Conservation (phyloP, 2,329 filamentous ascomycete genomes). For the Colletotrichum sp. region DNA sequence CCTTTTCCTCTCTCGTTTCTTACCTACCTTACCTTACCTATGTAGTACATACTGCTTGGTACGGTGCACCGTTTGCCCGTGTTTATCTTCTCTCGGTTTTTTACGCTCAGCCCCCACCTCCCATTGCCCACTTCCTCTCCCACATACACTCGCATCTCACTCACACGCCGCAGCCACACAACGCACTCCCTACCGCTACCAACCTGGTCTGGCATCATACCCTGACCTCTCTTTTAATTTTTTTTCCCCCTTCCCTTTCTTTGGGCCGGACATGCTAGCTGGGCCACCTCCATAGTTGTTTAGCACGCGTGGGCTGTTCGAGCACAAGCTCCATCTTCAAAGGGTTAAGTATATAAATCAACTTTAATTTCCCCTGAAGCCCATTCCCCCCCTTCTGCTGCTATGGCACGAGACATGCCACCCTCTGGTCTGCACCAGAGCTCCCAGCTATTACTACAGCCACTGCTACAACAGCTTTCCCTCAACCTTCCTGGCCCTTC, state of each 20-base stretch:
- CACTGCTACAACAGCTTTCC: conserved; percentile 20
- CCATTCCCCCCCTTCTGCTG: conserved; percentile 35
- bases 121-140: not conserved
- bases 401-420: conserved; percentile 49
- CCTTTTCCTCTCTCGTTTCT: not conserved
- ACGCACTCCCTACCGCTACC: not conserved
- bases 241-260: not conserved
- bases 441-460: conserved; percentile 23
- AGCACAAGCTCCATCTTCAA: conserved; percentile 26
- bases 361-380: conserved; percentile 37
- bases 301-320: conserved; percentile 8
- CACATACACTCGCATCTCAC: not conserved
- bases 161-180: not conserved
- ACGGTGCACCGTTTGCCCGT: not conserved
- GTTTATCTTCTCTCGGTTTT: not conserved
- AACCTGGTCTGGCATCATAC: conserved; percentile 9
- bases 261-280: conserved; percentile 2
- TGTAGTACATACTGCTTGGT: not conserved
- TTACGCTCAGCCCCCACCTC: conserved; percentile 3
- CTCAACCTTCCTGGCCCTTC: not conserved
- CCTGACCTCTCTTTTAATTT: conserved; percentile 2
- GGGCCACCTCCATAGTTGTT: not conserved
- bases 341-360: conserved; percentile 42
- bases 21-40: no score
- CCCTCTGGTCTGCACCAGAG: conserved; percentile 42